These are phyloP conservation scores for Coemansia sp. DNA, from an alignment of 192 early-diverging fungal genomes.

Conservation along the genomic window DNA sequence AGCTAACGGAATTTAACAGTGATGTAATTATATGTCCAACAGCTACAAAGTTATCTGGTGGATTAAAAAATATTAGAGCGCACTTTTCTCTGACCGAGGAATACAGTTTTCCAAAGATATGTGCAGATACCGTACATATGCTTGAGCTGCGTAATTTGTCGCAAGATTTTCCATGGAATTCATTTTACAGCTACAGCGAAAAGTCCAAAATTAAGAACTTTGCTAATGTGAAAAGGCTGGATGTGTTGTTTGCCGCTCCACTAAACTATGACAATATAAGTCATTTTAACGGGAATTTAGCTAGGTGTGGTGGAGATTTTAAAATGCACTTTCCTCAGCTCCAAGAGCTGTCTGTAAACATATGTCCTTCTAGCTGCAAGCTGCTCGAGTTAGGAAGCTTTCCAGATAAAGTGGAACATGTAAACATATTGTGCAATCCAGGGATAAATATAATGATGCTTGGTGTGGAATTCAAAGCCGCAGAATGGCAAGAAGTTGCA, in stretches of 20 bases:
- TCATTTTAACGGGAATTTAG: not conserved
- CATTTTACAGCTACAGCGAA: not conserved
- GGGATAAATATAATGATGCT: not conserved
- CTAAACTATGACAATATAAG: not conserved
- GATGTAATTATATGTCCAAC: not conserved
- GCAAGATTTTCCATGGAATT: not conserved
- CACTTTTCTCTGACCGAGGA: not conserved
- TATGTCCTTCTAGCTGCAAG: not conserved
- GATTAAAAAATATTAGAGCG: not conserved
- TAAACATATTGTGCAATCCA: not conserved
- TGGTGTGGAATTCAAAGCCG: not conserved
- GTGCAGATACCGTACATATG: not conserved
- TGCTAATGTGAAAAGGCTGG: not conserved
- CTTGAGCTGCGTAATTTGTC: not conserved
- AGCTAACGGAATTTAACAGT: slow-evolving; percentile 1
- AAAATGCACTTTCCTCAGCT: not conserved
- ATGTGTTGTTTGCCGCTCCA: not conserved
- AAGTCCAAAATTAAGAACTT: not conserved
- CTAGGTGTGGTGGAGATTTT: not conserved
- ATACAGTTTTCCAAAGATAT: not conserved
- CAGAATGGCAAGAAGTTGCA: not conserved
- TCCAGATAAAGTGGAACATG: not conserved
- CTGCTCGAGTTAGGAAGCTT: not conserved
- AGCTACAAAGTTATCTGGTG: not conserved
- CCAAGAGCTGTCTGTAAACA: not conserved